Evolutionary conservation across 2,329 filamentous ascomycete genomes (phyloP).

Genomic region (Ophiosphaerella narmari): DNA sequence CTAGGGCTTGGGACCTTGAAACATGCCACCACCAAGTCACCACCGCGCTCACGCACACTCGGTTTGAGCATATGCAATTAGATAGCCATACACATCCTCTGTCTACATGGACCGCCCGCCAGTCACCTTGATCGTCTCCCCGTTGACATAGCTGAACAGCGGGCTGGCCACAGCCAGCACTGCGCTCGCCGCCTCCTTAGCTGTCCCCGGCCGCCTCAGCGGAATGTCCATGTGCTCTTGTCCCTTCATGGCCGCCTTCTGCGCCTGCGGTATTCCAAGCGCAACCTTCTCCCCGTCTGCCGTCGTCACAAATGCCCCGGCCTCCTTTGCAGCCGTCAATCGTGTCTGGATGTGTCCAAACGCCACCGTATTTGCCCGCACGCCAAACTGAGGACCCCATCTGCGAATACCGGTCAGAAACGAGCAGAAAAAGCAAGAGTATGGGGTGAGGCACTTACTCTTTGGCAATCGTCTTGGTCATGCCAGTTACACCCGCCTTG

Average conservation of each 20-base stretch:
- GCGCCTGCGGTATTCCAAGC: conserved; percentile 52
- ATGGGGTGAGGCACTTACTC: conserved; percentile 50
- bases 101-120: conserved; percentile 69
- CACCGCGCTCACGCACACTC: background rate
- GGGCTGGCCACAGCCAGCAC: conserved; percentile 81
- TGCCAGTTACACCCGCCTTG: conserved; percentile 80
- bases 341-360: conserved; percentile 83
- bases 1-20: conserved; percentile 18
- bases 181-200: conserved; percentile 78
- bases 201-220: conserved; percentile 73
- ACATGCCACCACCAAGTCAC: conserved; percentile 10
- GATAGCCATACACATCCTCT: no score
- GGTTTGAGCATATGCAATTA: conserved; percentile 6
- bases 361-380: conserved; percentile 80
- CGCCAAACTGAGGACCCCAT: conserved; percentile 83
- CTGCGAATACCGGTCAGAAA: conserved; percentile 12
- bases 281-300: conserved; percentile 67
- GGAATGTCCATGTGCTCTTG: conserved; percentile 70
- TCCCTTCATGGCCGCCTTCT: conserved; percentile 38
- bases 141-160: conserved; percentile 80
- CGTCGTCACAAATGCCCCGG: conserved; percentile 76
- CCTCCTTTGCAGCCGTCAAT: conserved; percentile 82
- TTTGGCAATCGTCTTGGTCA: conserved; percentile 89
- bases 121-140: conserved; percentile 86
- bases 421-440: conserved; percentile 2